Conservation (phyloP, 306 rosid species). For the Quercus engelmannii region DNA sequence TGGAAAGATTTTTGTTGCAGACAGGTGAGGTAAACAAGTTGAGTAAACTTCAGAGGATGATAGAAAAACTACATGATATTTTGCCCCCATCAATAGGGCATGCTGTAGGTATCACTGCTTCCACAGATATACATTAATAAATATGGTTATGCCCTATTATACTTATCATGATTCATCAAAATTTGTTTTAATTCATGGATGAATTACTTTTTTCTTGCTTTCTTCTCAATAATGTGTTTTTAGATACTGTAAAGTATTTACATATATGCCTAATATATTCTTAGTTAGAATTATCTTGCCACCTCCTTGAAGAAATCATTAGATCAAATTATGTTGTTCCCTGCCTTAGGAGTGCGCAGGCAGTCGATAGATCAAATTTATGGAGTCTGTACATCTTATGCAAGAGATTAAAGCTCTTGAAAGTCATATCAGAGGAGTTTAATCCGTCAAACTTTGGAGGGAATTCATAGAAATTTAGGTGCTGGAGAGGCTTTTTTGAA, state of each 20-base stretch:
- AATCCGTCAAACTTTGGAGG: too few species aligned
- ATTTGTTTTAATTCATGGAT: not conserved
- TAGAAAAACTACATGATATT: constrained; percentile 47
- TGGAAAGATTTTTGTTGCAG: constrained; percentile 57
- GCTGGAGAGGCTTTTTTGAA: too few species aligned
- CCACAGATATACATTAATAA: not conserved
- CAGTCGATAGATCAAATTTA: too few species aligned
- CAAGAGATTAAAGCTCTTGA: too few species aligned
- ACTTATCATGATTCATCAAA: not conserved
- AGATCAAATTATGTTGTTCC: not conserved
- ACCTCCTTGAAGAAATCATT: not conserved
- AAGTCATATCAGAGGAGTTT: too few species aligned
- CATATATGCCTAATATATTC: not conserved
- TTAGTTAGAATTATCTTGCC: not conserved
- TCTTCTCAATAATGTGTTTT: not conserved
- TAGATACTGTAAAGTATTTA: not conserved
- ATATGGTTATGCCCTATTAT: not conserved
- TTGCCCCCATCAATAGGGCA: constrained; percentile 55
- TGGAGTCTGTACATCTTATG: too few species aligned
- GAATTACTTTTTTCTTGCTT: not conserved
- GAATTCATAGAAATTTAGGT: too few species aligned
- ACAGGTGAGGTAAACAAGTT: constrained; percentile 48
- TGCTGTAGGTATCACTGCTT: constrained; percentile 35
- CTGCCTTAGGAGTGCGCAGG: not conserved
- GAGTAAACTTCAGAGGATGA: constrained; percentile 58